A percentile compares a stretch with the other conserved stretches of the same genome.
Evolutionary conservation across 2,329 filamentous ascomycete species (phyloP).

Genomic region (Blastomyces percursus): DNA sequence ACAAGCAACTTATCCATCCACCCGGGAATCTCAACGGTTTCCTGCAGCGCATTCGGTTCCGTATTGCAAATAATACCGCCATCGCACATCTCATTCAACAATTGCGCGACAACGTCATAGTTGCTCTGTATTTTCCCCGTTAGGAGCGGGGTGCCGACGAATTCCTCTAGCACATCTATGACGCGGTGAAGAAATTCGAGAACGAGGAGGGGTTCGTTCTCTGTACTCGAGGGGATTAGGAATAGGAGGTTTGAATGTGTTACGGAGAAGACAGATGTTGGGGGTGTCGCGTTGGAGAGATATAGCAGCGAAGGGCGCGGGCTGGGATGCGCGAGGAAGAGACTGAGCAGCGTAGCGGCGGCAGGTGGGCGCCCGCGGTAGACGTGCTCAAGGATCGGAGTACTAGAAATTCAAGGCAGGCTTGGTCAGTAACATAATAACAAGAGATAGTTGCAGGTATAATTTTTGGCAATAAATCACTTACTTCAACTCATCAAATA

Average conservation of each 20-base stretch:
- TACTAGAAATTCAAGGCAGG: constrained; percentile 43
- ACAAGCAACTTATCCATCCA: constrained; percentile 82
- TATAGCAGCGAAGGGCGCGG: constrained; percentile 82
- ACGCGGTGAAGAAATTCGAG: constrained; percentile 92
- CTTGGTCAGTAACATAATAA: constrained; percentile 10
- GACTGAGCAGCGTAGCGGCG: constrained; percentile 63
- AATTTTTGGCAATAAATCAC: constrained; percentile 16
- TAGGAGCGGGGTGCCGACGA: constrained; percentile 76
- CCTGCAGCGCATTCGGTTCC: constrained; percentile 82
- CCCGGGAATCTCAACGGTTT: constrained; percentile 83
- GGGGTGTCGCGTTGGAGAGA: constrained; percentile 67
- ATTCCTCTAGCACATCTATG: constrained; percentile 87
- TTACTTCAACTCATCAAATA: constrained; percentile 92
- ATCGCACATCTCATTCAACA: constrained; percentile 94
- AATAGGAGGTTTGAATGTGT: constrained; percentile 80
- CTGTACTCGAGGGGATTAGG: constrained; percentile 69
- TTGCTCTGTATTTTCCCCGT: constrained; percentile 76
- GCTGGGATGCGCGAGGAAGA: constrained; percentile 71
- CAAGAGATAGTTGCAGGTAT: not conserved
- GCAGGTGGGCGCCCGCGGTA: constrained; percentile 75
- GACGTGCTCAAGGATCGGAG: constrained; percentile 73
- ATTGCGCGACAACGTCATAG: constrained; percentile 88
- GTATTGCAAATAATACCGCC: constrained; percentile 80
- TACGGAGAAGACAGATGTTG: constrained; percentile 80
- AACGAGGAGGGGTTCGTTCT: constrained; percentile 78